These are phyloP conservation scores for Magnolia sinica DNA, from an alignment of 164 flowering plant species.

Conservation along the genomic window DNA sequence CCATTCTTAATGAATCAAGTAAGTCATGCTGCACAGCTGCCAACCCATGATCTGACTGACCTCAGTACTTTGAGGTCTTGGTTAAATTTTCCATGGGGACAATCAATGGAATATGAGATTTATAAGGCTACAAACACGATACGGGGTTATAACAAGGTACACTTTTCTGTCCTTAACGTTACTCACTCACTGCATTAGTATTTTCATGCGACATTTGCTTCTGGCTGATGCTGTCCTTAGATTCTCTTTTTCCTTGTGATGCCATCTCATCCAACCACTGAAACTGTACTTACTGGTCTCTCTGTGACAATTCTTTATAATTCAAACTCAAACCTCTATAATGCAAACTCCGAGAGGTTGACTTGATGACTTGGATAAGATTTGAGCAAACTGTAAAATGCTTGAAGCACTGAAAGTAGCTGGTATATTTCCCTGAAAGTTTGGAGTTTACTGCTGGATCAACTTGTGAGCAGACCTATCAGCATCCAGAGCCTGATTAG, in stretches of 20 bases:
- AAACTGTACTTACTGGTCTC: background rate
- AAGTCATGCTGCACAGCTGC: conserved; percentile 86
- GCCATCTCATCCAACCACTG: background rate
- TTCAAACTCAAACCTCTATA: background rate
- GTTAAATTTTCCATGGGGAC: conserved; percentile 96
- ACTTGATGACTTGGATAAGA: background rate
- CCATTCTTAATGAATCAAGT: conserved; percentile 83
- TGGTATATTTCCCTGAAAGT: no score
- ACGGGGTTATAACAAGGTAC: conserved; percentile 65
- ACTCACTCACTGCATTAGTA: background rate
- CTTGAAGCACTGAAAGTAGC: background rate
- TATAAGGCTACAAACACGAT: conserved; percentile 92
- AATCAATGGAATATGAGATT: conserved; percentile 92
- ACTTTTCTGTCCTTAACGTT: background rate
- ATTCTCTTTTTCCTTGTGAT: background rate
- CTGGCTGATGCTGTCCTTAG: background rate
- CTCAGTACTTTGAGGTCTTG: conserved; percentile 96
- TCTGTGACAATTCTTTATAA: background rate
- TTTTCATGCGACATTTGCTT: background rate
- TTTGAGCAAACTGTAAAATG: background rate
- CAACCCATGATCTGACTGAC: conserved; percentile 91
- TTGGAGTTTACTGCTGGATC: background rate
- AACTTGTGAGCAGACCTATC: background rate
- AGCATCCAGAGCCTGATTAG: no score
- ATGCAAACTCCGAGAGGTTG: background rate